Evolutionary conservation across 1,139 yeast genomes (phyloP), one percentile per base, ranked within the genome.

Genomic region (Pichia kudriavzevii): DNA sequence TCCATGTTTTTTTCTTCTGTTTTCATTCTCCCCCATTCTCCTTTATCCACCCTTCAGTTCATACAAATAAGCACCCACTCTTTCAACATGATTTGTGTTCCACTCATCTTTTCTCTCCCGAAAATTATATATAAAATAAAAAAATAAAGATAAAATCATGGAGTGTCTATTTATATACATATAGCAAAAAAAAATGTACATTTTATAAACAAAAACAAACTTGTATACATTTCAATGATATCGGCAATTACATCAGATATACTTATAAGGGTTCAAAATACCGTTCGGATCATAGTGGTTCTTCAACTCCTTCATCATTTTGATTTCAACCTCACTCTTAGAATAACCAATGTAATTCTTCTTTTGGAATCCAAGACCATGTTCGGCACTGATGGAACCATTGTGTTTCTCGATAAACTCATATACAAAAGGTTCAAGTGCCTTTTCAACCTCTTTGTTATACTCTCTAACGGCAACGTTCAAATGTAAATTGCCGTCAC

Each of bases 351-450:
- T 71, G 58, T 82, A 91, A 54, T 82, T 80, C 50, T 81, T 83
- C 79, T 91, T 91, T 55, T 88, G 95, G 72, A 91, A 83, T 1
- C 98, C 98, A 42, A 91, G 68, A 4, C 98, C 98, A 58, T 91
- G 98, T 60, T 91, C 98, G 28, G 97, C 98, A 41, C 94, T 81
- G 35, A 91, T 79, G 1, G 96, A 85, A 21, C 98, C 98, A 28
- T 76, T 63, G 43, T 78, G 71, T 22, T 61, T 51, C 36, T 72
- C 68, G 42, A 91, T 82, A 82, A 91, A 87, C 63, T 91, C 94
- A 53, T 85, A 91, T 20, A 91, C 91, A 61, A 80, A 88, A 27
- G 97, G 97, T 60, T 91, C 97, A 44, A 91, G 68, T 2, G 70
- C 73, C 37, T 69, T 63, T 61, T 88, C 97, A 38, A 88, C 80